Evolutionary conservation across 805 yeast species (phyloP), one percentile per base, ranked within the genome.

Genomic region (Kluyveromyces starmeri): DNA sequence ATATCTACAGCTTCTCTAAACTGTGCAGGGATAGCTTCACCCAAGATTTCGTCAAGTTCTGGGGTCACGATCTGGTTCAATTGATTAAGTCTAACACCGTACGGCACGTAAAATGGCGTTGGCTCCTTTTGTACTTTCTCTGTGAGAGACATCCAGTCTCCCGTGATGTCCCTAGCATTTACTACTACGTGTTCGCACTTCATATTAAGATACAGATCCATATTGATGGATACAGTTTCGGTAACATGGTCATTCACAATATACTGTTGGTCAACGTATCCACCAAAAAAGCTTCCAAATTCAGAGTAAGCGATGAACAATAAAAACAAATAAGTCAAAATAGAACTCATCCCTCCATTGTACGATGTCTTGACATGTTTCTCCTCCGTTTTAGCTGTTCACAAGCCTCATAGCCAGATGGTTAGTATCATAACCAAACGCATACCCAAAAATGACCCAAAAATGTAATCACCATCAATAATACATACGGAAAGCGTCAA

Each of bases 201-300:
- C 78, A 81, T 80, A 6, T 79, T 78, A 30, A 92, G 80, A 18
- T 80, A 68, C 45, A 92, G 53, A 53, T 88, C 96, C 38, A 92
- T 31, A 51, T 92, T 88, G 30, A 92, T 68, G 28, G 69, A 70
- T 36, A 86, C 68, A 21, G 70, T 70, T 37, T 71, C 71, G n/a
- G 58, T 60, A 11, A 84, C 59, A 3, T 64, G 61, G 22, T 68
- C 65, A 48, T 83, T 94, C 4, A 92, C 94, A 3, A 68, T 63
- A 55, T 83, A 92, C 45, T 78, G 83, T 44, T 79, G 82, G 47
- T 78, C 85, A 6, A 81, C 70, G 37, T 69, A 70, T 2, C 96
- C 96, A 36, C 92, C 95, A 37, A 88, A 64, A 53, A 70, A 83
- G 10, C 82, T 79, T 6, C 96, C 95, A 19, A 86, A 59, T 52